phyloP scores from a whole-genome alignment of 2,329 filamentous ascomycete species.

The Bipolaris bicolor region DNA sequence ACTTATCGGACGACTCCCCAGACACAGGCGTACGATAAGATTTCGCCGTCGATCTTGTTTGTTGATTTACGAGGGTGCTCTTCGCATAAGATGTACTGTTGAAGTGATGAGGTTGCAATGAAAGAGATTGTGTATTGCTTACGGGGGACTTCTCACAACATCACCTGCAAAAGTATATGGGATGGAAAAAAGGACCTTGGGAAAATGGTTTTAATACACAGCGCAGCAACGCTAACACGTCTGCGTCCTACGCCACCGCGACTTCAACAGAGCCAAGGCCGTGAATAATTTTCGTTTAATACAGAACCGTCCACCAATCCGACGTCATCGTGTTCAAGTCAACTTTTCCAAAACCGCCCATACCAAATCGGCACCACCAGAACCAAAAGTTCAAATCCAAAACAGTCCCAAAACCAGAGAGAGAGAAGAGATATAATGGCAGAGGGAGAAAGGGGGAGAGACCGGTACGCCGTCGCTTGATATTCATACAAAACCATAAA shows the following conservation, averaged over 20 bases:
- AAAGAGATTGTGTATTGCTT: background rate
- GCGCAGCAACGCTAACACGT: background rate
- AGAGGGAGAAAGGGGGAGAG: constrained; percentile 22
- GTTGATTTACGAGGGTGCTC: constrained; percentile 39
- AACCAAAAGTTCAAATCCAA: constrained; percentile 27
- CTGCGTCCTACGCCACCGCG: too few species aligned
- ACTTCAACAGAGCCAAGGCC: background rate
- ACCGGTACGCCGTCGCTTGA: constrained; percentile 44
- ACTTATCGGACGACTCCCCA: constrained; percentile 43
- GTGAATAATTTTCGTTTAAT: background rate
- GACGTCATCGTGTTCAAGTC: background rate
- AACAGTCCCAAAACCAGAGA: constrained; percentile 9
- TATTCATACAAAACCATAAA: constrained; percentile 22
- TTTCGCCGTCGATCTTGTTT: constrained; percentile 40
- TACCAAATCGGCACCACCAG: constrained; percentile 13
- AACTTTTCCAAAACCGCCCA: background rate
- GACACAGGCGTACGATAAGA: constrained; percentile 43
- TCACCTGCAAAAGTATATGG: too few species aligned
- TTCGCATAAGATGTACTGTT: constrained; percentile 38
- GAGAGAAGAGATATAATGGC: constrained; percentile 8
- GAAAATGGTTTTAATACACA: background rate
- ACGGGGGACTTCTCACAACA: background rate
- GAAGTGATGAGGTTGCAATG: background rate
- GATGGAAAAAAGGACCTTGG: background rate
- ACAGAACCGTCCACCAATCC: background rate